phyloP scores from a whole-genome alignment of 2,329 filamentous ascomycete genomes.

The Alternaria longipes region DNA sequence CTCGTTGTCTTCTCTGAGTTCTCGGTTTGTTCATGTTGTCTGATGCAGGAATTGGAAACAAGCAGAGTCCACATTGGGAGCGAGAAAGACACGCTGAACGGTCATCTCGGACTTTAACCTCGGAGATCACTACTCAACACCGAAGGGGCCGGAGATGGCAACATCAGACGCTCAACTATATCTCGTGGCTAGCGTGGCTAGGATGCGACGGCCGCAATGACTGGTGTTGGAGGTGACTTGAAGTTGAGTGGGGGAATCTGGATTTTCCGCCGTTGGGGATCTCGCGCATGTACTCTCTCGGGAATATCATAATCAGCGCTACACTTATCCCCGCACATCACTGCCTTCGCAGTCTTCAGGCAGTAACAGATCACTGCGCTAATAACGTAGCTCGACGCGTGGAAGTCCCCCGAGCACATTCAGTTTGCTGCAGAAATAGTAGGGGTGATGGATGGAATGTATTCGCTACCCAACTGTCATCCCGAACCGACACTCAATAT shows the following conservation, averaged over 20 bases:
- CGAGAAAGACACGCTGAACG: neutral
- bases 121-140: neutral
- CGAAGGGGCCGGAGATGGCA: neutral
- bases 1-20: constrained; percentile 28
- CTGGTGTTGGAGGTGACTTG: too few species aligned
- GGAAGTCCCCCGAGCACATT: neutral
- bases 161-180: neutral
- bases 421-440: neutral
- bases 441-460: neutral
- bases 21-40: neutral
- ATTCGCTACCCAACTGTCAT: neutral
- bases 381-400: neutral
- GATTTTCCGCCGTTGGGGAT: too few species aligned
- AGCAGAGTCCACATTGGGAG: neutral
- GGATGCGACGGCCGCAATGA: too few species aligned
- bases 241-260: too few species aligned
- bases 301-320: neutral
- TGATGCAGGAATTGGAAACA: neutral
- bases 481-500: too few species aligned
- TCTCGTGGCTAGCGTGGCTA: too few species aligned
- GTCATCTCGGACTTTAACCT: neutral
- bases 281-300: neutral
- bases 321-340: neutral
- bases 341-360: neutral
- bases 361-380: neutral